Evolutionary conservation across 208 protist genomes (phyloP).

Genomic region (Leishmania amazonensis): DNA sequence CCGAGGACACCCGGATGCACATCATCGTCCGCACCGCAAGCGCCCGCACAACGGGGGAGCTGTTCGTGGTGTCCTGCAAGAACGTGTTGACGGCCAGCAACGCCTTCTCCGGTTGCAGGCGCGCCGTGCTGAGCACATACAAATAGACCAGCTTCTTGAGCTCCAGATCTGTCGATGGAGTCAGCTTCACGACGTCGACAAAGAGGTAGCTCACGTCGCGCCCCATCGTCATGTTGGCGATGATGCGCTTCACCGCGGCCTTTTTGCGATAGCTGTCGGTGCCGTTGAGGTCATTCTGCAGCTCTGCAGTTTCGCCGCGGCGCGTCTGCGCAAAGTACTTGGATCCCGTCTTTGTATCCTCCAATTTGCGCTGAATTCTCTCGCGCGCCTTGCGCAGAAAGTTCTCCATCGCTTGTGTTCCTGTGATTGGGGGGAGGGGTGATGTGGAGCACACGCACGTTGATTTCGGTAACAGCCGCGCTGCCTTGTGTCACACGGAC

Average conservation of each 20-base stretch:
- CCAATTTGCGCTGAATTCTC: slow-evolving; percentile 73
- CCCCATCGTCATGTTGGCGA: slow-evolving; percentile 99
- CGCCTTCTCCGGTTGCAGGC: slow-evolving; percentile 98
- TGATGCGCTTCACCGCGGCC: slow-evolving; percentile 98
- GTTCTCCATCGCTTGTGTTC: slow-evolving; percentile 46
- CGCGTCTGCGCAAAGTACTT: slow-evolving; percentile 82
- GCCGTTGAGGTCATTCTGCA: slow-evolving; percentile 93
- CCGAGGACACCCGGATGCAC: slow-evolving; percentile 98
- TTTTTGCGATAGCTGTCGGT: slow-evolving; percentile 90
- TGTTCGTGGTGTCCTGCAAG: slow-evolving; percentile 94
- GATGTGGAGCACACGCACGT: background rate
- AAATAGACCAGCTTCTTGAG: slow-evolving; percentile 99
- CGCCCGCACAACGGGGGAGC: slow-evolving; percentile 97
- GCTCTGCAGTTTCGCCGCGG: slow-evolving; percentile 92
- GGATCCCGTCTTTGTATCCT: slow-evolving; percentile 47
- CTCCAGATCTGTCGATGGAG: slow-evolving; percentile 98
- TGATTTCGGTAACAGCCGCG: background rate
- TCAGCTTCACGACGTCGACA: slow-evolving; percentile 98
- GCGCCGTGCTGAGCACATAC: slow-evolving; percentile 99
- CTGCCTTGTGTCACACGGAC: background rate
- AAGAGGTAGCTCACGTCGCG: slow-evolving; percentile 97
- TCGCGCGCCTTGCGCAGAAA: slow-evolving; percentile 77
- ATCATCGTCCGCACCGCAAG: slow-evolving; percentile 99
- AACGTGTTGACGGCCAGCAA: slow-evolving; percentile 99
- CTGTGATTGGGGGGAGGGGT: background rate